Conservation (phyloP, 2,329 filamentous ascomycete genomes). For the Metarhizium guizhouense region DNA sequence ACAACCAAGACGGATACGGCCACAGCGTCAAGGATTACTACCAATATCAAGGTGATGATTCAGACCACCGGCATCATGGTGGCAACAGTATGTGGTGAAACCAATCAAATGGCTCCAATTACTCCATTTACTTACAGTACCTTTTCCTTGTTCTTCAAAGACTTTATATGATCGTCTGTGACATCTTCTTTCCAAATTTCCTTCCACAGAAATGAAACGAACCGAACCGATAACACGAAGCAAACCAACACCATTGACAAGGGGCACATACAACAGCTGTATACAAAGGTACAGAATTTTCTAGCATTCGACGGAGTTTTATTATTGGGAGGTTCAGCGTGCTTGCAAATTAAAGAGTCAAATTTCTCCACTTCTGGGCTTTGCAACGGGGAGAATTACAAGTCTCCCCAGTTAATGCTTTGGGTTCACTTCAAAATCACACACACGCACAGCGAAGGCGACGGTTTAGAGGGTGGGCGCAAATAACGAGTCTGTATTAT, state of each 20-base stretch:
- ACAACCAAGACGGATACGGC: constrained; percentile 28
- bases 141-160: background rate
- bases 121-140: constrained; percentile 8
- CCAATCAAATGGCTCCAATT: constrained; percentile 1
- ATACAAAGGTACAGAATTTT: constrained; percentile 15
- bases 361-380: background rate
- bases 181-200: constrained; percentile 1
- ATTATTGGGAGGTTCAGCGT: constrained; percentile 15
- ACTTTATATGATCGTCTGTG: constrained; percentile 10
- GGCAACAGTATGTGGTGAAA: constrained; percentile 36
- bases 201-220: constrained; percentile 5
- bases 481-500: background rate
- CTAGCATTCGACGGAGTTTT: constrained; percentile 27
- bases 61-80: constrained; percentile 25
- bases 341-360: constrained; percentile 12
- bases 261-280: constrained; percentile 8
- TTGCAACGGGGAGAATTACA: background rate
- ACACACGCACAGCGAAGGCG: constrained; percentile 1
- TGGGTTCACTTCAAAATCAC: background rate
- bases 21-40: constrained; percentile 33
- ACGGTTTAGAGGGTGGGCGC: background rate
- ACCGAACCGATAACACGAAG: background rate
- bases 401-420: background rate
- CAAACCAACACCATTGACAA: constrained; percentile 11
- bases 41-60: constrained; percentile 25